These are phyloP conservation scores for Copromyces sp. DNA, from an alignment of 495 filamentous ascomycete genomes.

Conservation along the genomic window DNA sequence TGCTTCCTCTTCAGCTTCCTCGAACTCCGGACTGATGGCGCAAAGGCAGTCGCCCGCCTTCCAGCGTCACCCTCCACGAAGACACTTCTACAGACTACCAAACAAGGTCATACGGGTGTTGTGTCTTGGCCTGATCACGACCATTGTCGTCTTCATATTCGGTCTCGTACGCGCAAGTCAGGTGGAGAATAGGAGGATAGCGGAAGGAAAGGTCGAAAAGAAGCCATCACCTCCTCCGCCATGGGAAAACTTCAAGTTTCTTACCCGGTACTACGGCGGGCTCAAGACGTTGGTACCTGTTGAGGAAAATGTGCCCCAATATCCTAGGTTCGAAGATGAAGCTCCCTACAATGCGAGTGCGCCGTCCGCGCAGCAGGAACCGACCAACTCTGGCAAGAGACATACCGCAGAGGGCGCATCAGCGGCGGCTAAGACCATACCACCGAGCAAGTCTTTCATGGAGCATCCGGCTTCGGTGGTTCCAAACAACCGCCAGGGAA, in stretches of 20 bases:
- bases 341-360: constrained; percentile 24
- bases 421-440: constrained; percentile 57
- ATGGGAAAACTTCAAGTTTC: constrained; percentile 76
- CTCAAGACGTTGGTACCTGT: constrained; percentile 55
- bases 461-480: constrained; percentile 55
- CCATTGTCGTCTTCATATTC: constrained; percentile 62
- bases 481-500: constrained; percentile 37
- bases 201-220: constrained; percentile 39
- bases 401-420: constrained; percentile 53
- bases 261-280: constrained; percentile 78
- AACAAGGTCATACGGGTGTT: constrained; percentile 61
- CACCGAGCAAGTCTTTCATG: constrained; percentile 54
- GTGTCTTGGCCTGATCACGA: constrained; percentile 55
- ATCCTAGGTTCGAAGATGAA: constrained; percentile 50
- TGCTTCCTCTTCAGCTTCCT: constrained; percentile 42
- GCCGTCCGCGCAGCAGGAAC: constrained; percentile 12
- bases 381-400: background rate
- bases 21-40: constrained; percentile 44
- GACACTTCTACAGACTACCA: constrained; percentile 48
- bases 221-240: constrained; percentile 46
- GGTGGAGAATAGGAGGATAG: constrained; percentile 49
- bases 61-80: constrained; percentile 25
- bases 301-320: constrained; percentile 59
- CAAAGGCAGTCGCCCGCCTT: constrained; percentile 25
- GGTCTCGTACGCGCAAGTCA: constrained; percentile 60